Base-by-base conservation (phyloP, 495 filamentous ascomycete species). In the Glarea lozoyensis region DNA sequence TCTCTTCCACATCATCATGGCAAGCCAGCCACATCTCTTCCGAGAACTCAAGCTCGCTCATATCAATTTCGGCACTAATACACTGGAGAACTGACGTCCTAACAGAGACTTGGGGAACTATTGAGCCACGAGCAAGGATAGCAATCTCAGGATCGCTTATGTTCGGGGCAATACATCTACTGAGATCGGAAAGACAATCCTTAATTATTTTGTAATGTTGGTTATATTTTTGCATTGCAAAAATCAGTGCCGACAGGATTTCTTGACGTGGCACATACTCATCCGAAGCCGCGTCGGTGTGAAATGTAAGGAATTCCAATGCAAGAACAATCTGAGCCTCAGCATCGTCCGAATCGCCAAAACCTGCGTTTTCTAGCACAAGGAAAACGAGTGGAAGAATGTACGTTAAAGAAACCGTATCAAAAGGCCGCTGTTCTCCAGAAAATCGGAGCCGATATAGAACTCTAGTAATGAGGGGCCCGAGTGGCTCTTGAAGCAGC, bases 121-220 rank as follows among this genome's bases (percentile, higher is more conserved):
- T 88, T 2, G 72, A 61, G 15, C 88, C 90, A 38, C 75, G 65
- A 10, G 88, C 67, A 10, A 96, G 75, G 12, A 81, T 75, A 2
- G 64, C 60, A 16, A 87, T 78, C 60, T 98, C 92, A 5, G 69
- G 56, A 15, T 67, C 46, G 44, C 52, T 78, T 38, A 95, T 86
- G 37, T 84, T 90, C 1, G 78, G 72, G 1, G 87, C 78, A 37
- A 95, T 70, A 42, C 77, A 87, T 41, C 86, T 76, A 50, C 84
- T 82, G 56, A 92, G 73, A 60, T 95, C 87, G 20, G 78, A 67
- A 35, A 98, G 69, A 48, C 86, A 93, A 59, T 97, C 93, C 59
- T 93, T 94, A 60, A 95, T 76, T 25, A 86, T 62, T 60, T 92
- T 94, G 65, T 95, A 95, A 59, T 97, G 93, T 42, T 93, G 85